Conservation (phyloP, 345 rosid species). For the Cardamine resedifolia region DNA sequence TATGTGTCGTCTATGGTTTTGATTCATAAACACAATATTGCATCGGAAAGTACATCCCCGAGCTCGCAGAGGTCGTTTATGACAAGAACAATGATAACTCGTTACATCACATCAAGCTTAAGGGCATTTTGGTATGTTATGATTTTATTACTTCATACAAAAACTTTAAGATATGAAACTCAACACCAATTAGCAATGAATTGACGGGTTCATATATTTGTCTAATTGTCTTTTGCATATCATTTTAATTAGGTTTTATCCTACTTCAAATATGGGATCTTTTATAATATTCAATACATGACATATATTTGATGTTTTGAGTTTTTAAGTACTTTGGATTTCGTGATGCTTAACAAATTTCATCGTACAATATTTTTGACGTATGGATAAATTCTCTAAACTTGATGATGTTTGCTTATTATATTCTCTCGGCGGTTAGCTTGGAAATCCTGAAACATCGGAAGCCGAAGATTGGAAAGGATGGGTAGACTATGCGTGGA, state of each 20-base stretch:
- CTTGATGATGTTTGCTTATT: background rate
- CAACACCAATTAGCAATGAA: background rate
- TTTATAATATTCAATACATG: background rate
- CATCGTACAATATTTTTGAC: background rate
- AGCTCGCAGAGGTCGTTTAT: constrained; percentile 66
- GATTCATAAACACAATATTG: background rate
- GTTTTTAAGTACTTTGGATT: background rate
- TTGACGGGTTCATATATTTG: too few species aligned
- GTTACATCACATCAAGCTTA: constrained; percentile 56
- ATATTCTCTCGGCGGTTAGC: constrained; percentile 34
- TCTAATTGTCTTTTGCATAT: background rate
- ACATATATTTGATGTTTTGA: background rate
- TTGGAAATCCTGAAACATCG: constrained; percentile 91
- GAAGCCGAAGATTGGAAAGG: constrained; percentile 84
- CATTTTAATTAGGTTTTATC: too few species aligned
- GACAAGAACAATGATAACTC: constrained; percentile 66
- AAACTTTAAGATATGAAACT: background rate
- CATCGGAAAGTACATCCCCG: constrained; percentile 93
- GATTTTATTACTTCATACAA: background rate
- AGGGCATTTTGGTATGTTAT: constrained; percentile 73
- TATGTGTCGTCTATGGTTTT: background rate
- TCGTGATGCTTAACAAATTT: background rate
- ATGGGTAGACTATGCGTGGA: constrained; percentile 86
- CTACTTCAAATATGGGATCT: background rate
- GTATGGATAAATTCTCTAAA: background rate